phyloP scores from a whole-genome alignment of 148 eudicot species.

The Chenopodium formosanum region DNA sequence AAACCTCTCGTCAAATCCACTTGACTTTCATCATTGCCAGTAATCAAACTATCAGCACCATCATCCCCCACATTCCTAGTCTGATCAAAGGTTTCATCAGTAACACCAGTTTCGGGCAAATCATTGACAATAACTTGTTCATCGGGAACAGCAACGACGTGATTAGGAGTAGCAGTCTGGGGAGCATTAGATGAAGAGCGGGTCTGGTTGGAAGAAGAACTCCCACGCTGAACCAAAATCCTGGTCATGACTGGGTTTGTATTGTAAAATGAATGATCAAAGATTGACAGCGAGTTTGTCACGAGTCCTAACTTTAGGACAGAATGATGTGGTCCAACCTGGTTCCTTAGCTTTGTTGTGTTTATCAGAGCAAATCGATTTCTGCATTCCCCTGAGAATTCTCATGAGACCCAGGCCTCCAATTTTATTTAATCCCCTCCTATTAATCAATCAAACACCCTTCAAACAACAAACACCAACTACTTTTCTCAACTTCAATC shows the following conservation, averaged over 20 bases:
- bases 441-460: background rate
- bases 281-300: constrained; percentile 50
- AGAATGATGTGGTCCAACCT: constrained; percentile 56
- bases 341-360: constrained; percentile 37
- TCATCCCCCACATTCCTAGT: constrained; percentile 36
- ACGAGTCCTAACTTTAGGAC: constrained; percentile 82
- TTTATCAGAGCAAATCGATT: constrained; percentile 48
- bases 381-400: constrained; percentile 99
- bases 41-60: constrained; percentile 35
- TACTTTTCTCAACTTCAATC: no score
- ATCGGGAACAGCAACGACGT: constrained; percentile 40
- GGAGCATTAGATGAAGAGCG: constrained; percentile 31
- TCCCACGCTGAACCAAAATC: constrained; percentile 76
- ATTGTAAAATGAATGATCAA: background rate
- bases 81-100: constrained; percentile 36
- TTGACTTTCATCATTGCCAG: constrained; percentile 34
- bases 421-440: constrained; percentile 13
- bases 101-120: constrained; percentile 28
- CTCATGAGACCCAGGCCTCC: constrained; percentile 86
- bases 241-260: constrained; percentile 58
- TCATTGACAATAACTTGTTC: constrained; percentile 50
- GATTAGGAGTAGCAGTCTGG: constrained; percentile 32
- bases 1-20: constrained; percentile 35
- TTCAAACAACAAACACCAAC: background rate
- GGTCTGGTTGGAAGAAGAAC: constrained; percentile 60